Evolutionary conservation across 2,329 filamentous ascomycete genomes (phyloP).

Genomic region (Arthrobotrys entomopaga): DNA sequence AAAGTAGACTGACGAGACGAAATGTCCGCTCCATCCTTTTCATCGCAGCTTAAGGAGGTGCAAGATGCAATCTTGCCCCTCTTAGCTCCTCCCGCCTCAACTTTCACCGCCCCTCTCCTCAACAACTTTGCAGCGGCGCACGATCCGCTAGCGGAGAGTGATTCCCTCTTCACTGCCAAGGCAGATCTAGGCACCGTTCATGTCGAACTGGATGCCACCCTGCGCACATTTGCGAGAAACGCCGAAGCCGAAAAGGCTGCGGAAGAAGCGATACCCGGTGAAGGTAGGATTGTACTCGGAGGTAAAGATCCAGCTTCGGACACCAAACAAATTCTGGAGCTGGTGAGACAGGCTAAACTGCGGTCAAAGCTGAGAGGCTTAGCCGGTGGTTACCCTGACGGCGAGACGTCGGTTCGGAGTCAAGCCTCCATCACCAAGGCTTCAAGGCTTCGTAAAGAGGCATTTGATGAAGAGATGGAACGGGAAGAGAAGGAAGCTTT

Average conservation of each 20-base stretch:
- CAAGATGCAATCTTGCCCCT: conserved; percentile 54
- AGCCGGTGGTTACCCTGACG: conserved; percentile 28
- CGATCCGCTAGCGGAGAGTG: conserved; percentile 57
- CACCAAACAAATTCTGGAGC: conserved; percentile 39
- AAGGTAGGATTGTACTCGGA: conserved; percentile 10
- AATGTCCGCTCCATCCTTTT: conserved; percentile 51
- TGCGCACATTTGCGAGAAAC: conserved; percentile 44
- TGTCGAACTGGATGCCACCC: conserved; percentile 56
- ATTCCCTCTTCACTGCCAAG: conserved; percentile 56
- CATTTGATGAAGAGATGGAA: conserved; percentile 53
- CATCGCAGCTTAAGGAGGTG: conserved; percentile 41
- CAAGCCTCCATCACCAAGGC: conserved; percentile 42
- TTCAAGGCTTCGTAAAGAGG: conserved; percentile 35
- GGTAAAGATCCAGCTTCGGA: conserved; percentile 17
- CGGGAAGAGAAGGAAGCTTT: conserved; percentile 46
- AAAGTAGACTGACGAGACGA: conserved; percentile 3
- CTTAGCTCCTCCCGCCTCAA: conserved; percentile 54
- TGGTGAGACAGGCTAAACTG: conserved; percentile 55
- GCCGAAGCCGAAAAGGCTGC: conserved; percentile 16
- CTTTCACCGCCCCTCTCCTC: conserved; percentile 58
- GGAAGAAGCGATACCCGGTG: conserved; percentile 42
- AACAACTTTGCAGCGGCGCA: conserved; percentile 56
- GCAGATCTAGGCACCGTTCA: conserved; percentile 56
- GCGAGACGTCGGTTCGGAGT: conserved; percentile 20
- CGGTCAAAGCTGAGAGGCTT: conserved; percentile 54